Percentiles rank a stretch among this genome's conserved stretches.
Conservation (phyloP, 148 eudicot species). For the Hydrangea macrophylla region DNA sequence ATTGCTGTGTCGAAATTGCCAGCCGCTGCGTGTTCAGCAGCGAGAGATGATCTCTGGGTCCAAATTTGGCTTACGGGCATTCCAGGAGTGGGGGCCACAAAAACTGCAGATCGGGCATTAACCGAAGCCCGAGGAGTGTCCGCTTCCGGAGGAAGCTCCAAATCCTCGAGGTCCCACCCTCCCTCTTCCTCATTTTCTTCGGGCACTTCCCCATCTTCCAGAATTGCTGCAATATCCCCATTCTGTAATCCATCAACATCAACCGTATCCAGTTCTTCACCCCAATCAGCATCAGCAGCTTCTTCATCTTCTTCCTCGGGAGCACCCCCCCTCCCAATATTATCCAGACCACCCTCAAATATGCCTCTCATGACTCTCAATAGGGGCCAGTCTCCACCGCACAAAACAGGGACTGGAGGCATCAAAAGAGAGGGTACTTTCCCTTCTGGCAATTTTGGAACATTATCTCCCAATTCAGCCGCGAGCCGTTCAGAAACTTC, state of each 20-base stretch:
- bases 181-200: slow-evolving; percentile 64
- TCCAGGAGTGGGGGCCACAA: slow-evolving; percentile 71
- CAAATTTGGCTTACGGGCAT: slow-evolving; percentile 94
- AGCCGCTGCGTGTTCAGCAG: slow-evolving; percentile 95
- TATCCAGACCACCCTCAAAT: slow-evolving; percentile 60
- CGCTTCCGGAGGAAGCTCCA: slow-evolving; percentile 87
- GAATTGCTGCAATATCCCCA: slow-evolving; percentile 32
- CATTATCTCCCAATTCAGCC: slow-evolving; percentile 52
- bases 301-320: slow-evolving; percentile 75
- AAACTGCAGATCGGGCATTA: slow-evolving; percentile 43
- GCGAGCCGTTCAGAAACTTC: slow-evolving; percentile 62
- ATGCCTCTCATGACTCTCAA: slow-evolving; percentile 69
- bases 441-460: slow-evolving; percentile 51
- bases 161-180: slow-evolving; percentile 94
- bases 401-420: slow-evolving; percentile 55
- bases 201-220: slow-evolving; percentile 32
- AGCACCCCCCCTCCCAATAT: slow-evolving; percentile 32
- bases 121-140: slow-evolving; percentile 67
- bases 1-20: slow-evolving; percentile 95
- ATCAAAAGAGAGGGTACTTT: slow-evolving; percentile 54
- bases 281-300: slow-evolving; percentile 59
- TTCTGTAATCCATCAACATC: slow-evolving; percentile 43
- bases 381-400: slow-evolving; percentile 76
- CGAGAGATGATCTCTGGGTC: slow-evolving; percentile 83
- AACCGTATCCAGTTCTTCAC: slow-evolving; percentile 49